These are phyloP conservation scores for Spatholobus suberectus DNA, from an alignment of 306 rosid species.

Conservation along the genomic window DNA sequence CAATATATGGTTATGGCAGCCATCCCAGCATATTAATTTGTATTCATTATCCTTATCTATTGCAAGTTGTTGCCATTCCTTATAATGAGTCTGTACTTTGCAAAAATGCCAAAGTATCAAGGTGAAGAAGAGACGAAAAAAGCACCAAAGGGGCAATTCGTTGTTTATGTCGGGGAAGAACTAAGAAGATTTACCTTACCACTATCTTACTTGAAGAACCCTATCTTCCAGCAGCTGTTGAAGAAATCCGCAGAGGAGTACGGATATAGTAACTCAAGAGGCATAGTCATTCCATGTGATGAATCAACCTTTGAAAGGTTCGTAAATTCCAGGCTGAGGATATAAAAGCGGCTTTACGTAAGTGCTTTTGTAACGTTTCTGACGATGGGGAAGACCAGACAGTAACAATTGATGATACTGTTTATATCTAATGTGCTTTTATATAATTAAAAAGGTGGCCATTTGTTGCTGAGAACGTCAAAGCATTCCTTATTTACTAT, in stretches of 20 bases:
- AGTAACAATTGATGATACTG: background rate
- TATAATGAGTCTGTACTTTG: background rate
- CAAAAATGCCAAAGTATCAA: conserved; percentile 32
- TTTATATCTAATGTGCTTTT: background rate
- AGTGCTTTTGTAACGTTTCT: background rate
- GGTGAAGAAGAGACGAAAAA: conserved; percentile 2
- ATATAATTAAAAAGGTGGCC: background rate
- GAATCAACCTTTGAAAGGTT: conserved; percentile 45
- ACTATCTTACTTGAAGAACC: conserved; percentile 46
- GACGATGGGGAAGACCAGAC: background rate
- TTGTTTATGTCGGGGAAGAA: conserved; percentile 54
- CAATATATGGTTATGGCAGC: background rate
- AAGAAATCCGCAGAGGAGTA: conserved; percentile 53
- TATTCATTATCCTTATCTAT: background rate
- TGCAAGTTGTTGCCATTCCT: background rate
- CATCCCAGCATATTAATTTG: background rate
- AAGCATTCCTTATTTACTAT: too few relatives aligned
- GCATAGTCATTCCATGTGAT: conserved; percentile 53
- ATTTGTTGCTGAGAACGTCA: too few relatives aligned
- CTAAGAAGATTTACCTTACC: conserved; percentile 45
- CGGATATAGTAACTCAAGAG: conserved; percentile 29
- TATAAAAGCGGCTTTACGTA: background rate
- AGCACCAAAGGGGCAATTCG: conserved; percentile 57
- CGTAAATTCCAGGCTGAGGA: background rate
- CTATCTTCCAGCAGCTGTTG: conserved; percentile 39